phyloP scores from a whole-genome alignment of 176 grass and related monocot species.

The Carex littledalei region DNA sequence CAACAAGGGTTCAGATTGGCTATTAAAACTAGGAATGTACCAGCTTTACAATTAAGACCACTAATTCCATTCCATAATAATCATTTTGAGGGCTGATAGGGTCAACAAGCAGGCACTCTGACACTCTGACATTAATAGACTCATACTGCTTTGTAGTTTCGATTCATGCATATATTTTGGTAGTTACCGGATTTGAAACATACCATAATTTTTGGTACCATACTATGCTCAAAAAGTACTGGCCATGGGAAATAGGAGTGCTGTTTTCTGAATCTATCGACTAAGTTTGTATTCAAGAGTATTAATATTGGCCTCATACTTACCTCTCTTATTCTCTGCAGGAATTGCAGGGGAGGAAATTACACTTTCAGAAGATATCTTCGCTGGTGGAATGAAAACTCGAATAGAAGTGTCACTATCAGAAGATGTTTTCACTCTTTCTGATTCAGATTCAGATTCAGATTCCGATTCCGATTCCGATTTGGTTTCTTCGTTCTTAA shows the following conservation, averaged over 20 bases:
- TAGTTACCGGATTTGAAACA: neutral
- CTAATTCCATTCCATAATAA: too few relatives aligned
- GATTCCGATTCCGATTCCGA: neutral
- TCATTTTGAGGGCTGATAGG: neutral
- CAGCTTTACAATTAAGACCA: too few relatives aligned
- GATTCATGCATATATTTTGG: neutral
- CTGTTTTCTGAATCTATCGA: neutral
- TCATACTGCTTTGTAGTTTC: neutral
- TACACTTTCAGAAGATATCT: neutral
- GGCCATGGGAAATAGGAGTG: neutral
- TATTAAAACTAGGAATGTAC: too few relatives aligned
- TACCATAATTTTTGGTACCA: neutral
- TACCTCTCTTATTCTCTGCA: neutral
- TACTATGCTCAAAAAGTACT: neutral
- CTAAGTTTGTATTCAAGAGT: neutral
- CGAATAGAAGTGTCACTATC: slow-evolving; percentile 2
- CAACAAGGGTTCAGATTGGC: too few relatives aligned
- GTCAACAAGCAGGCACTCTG: neutral
- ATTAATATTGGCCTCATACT: neutral
- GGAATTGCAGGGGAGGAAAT: neutral
- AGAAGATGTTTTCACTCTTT: neutral
- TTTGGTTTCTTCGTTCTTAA: neutral
- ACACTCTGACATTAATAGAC: neutral
- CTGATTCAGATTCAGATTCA: neutral
- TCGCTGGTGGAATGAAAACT: neutral